Evolutionary conservation across 768 basidiomycete species (phyloP), one percentile per base, ranked within the genome.

Genomic region (Lanmaoa pseudosensibilis): DNA sequence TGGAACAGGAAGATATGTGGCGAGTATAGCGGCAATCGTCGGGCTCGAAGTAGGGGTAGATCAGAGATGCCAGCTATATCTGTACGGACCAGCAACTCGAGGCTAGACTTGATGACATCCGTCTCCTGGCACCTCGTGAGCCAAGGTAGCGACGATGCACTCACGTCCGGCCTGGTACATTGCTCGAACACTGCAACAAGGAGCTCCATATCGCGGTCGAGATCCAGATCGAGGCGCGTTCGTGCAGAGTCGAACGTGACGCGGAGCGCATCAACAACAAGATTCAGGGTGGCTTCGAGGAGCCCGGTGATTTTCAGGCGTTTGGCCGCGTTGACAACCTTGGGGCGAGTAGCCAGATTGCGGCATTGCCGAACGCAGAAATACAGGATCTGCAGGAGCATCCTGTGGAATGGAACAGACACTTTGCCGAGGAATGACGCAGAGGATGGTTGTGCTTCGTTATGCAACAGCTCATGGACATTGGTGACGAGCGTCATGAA

Each of bases 1-100:
- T 96, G 93, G 75, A 97, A 91, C 32, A 87, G 76, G 52, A 97
- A 82, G 54, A 96, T 76, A 63, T 91, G 88, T 0, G 88, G 84
- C 0, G 88, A 79, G 65, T 92, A 92, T 27, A 89, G 72, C 13
- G 90, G 82, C 66, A 83, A 78, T 52, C 85, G 86, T 44, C 83
- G 82, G 1, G 80, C 65, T 21, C 87, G 76, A 18, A 90, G 79
- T 12, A 87, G 73, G 2, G 83, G 75, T 1, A 89, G 69, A 60
- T 91, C 86, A 13, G 87, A 84, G 15, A 86, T 68, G 15, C 90
- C 90, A 33, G 81, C 80, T 5, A 94, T 74, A 62, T 93, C 88
- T 32, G 83, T 81, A 54, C 82, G 80, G 30, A 79, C 80, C 62
- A 88, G 83, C 0, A 94, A 77, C 39, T 92, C 85, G 27, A 96